These are phyloP conservation scores for Passalora sequoiae DNA, from an alignment of 2,329 filamentous ascomycete genomes.

Conservation along the genomic window DNA sequence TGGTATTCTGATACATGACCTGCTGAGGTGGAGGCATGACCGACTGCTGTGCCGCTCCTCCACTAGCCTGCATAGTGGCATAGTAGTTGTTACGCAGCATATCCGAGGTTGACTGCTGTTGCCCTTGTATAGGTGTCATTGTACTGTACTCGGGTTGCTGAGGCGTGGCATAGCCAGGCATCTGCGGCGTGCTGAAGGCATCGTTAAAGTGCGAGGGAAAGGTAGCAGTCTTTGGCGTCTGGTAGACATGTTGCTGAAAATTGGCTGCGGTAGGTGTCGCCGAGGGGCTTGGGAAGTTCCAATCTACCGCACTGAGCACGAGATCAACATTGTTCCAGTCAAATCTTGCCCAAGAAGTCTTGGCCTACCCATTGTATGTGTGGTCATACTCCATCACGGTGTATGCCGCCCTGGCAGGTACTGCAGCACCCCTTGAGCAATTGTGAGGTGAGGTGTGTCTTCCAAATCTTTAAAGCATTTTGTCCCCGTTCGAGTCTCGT, in stretches of 20 bases:
- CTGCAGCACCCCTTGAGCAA: slow-evolving; percentile 11
- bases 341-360: slow-evolving; percentile 7
- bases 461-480: slow-evolving; percentile 9
- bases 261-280: slow-evolving; percentile 44
- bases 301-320: slow-evolving; percentile 39
- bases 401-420: slow-evolving; percentile 13
- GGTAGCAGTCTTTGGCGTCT: slow-evolving; percentile 43
- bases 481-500: slow-evolving; percentile 1
- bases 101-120: slow-evolving; percentile 25
- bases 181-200: slow-evolving; percentile 47
- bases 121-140: slow-evolving; percentile 26
- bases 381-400: slow-evolving; percentile 22
- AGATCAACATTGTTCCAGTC: slow-evolving; percentile 14
- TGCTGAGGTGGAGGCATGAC: slow-evolving; percentile 5
- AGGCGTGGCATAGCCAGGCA: slow-evolving; percentile 37
- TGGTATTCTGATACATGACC: slow-evolving; percentile 8
- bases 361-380: slow-evolving; percentile 20
- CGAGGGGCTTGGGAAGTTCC: slow-evolving; percentile 48
- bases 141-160: slow-evolving; percentile 25
- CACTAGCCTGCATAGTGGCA: slow-evolving; percentile 22
- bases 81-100: slow-evolving; percentile 27
- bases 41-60: slow-evolving; percentile 17
- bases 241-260: slow-evolving; percentile 36
- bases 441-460: slow-evolving; percentile 3
- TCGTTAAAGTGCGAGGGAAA: slow-evolving; percentile 46